These are phyloP conservation scores for Capsicum pubescens DNA, from an alignment of 257 asterid species.

Conservation along the genomic window DNA sequence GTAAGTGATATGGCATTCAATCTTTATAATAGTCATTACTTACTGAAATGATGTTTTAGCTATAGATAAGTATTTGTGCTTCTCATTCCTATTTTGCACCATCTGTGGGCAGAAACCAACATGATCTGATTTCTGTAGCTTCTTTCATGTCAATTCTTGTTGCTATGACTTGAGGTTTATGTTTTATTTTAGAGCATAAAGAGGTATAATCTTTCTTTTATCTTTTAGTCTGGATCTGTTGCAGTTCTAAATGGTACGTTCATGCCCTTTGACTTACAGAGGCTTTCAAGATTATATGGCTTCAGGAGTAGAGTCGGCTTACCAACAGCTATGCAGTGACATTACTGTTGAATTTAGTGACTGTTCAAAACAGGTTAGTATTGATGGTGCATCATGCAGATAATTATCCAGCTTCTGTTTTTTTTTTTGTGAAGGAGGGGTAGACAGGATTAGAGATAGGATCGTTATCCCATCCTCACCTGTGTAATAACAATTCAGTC, in stretches of 20 bases:
- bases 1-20: constrained; percentile 15
- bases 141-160: constrained; percentile 1
- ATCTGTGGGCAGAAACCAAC: constrained; percentile 16
- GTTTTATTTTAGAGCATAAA: not conserved
- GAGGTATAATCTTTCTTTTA: not conserved
- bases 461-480: not conserved
- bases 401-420: constrained; percentile 12
- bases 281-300: constrained; percentile 81
- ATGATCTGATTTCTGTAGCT: constrained; percentile 13
- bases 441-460: constrained; percentile 7
- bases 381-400: constrained; percentile 20
- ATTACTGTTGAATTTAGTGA: constrained; percentile 85
- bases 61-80: not conserved
- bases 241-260: constrained; percentile 27
- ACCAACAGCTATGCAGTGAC: constrained; percentile 87
- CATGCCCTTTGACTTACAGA: constrained; percentile 45
- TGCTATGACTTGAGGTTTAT: constrained; percentile 2
- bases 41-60: constrained; percentile 22
- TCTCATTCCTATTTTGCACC: constrained; percentile 12
- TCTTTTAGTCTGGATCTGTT: constrained; percentile 22
- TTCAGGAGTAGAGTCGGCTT: constrained; percentile 82
- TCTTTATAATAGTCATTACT: constrained; percentile 10
- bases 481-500: constrained; percentile 2
- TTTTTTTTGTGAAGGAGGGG: not conserved
- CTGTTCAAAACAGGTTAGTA: constrained; percentile 85